Conservation (phyloP, 139 green algal species). For the Micromonas pusilla region DNA sequence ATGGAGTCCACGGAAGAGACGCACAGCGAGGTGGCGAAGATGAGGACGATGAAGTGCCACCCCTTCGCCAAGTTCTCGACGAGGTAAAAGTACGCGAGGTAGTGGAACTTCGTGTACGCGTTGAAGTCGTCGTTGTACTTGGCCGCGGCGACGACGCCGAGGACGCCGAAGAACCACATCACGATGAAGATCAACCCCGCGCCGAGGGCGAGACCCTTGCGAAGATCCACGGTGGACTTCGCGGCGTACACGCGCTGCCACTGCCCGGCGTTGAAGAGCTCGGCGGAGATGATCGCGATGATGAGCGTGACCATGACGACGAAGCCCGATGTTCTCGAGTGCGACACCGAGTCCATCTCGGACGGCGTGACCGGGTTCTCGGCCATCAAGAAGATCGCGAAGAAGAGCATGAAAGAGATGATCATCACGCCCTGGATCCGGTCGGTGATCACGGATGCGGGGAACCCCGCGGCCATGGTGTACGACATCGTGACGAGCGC, state of each 20-base stretch:
- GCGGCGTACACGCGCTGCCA: slow-evolving; percentile 19
- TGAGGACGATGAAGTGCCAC: slow-evolving; percentile 8
- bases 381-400: slow-evolving; percentile 2
- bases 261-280: slow-evolving; percentile 10
- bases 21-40: slow-evolving; percentile 15
- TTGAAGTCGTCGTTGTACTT: slow-evolving; percentile 5
- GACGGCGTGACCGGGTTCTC: neutral
- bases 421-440: neutral
- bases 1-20: slow-evolving; percentile 6
- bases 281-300: neutral
- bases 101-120: neutral
- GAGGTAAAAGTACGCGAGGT: slow-evolving; percentile 13
- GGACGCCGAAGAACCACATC: slow-evolving; percentile 18
- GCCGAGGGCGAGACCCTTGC: neutral
- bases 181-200: neutral
- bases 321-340: neutral
- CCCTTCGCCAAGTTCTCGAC: neutral
- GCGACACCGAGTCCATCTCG: neutral
- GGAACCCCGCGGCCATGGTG: neutral
- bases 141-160: neutral
- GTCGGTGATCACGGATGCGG: slow-evolving; percentile 16
- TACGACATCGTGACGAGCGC: slow-evolving; percentile 1
- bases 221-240: slow-evolving; percentile 10
- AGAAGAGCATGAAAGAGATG: slow-evolving; percentile 11
- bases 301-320: slow-evolving; percentile 4